Evolutionary conservation across 2,329 filamentous ascomycete genomes (phyloP).

Genomic region (Cordyceps sp.): DNA sequence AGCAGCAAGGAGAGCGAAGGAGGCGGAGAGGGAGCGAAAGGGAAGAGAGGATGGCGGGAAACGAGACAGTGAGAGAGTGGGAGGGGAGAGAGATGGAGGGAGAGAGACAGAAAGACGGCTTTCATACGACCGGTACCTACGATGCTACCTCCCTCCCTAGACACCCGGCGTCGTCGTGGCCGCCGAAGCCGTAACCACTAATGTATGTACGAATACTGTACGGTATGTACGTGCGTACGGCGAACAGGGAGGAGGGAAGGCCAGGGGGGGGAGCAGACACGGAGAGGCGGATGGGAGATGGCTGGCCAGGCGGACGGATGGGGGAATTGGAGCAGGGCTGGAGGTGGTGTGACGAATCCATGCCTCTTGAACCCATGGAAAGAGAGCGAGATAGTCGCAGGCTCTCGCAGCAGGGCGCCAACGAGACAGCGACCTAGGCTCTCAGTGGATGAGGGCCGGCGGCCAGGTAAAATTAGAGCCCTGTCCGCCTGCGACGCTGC

Average conservation of each 20-base stretch:
- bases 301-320: not conserved
- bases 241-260: no score
- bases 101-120: not conserved
- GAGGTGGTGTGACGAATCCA: conserved; percentile 18
- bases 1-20: not conserved
- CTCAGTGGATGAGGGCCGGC: conserved; percentile 23
- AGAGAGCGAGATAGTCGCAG: conserved; percentile 9
- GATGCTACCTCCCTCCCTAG: no score
- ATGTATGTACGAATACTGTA: no score
- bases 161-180: no score
- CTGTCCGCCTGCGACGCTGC: no score
- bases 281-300: not conserved
- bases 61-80: not conserved
- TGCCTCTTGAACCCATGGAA: conserved; percentile 4
- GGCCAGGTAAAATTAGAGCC: conserved; percentile 28
- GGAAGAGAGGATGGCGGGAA: not conserved
- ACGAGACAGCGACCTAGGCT: conserved; percentile 20
- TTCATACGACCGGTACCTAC: no score
- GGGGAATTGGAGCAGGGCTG: not conserved
- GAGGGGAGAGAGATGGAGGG: not conserved
- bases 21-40: not conserved
- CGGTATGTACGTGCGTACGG: no score
- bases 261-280: no score
- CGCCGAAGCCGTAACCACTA: no score
- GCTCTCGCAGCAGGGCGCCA: conserved; percentile 28